Conservation (phyloP, 2,329 filamentous ascomycete genomes). For the Septoria petroselini region DNA sequence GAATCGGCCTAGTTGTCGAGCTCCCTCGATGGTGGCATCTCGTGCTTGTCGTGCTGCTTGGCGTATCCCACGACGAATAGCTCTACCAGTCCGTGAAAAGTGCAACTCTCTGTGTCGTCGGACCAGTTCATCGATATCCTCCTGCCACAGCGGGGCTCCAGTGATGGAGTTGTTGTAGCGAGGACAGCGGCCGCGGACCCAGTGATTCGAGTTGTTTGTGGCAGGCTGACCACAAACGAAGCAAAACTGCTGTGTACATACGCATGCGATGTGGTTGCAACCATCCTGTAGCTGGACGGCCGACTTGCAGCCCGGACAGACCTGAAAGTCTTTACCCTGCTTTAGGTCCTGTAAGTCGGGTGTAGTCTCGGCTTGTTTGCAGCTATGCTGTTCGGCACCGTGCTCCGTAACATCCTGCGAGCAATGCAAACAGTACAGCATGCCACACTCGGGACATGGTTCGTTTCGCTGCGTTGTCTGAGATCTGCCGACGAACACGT, state of each 20-base stretch:
- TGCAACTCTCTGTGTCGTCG: too few species aligned
- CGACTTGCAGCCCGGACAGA: slow-evolving; percentile 12
- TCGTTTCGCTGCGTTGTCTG: background rate
- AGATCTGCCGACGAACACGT: background rate
- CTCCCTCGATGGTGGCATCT: too few species aligned
- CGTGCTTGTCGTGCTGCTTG: too few species aligned
- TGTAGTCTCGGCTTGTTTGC: background rate
- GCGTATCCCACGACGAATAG: too few species aligned
- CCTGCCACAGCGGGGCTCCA: background rate
- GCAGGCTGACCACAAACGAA: slow-evolving; percentile 17
- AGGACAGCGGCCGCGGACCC: slow-evolving; percentile 8
- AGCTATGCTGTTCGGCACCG: background rate
- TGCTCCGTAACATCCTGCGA: background rate
- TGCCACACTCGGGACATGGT: background rate
- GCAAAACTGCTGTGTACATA: slow-evolving; percentile 12
- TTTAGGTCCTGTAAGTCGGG: background rate
- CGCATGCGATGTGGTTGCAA: slow-evolving; percentile 13
- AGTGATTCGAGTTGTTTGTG: slow-evolving; percentile 7
- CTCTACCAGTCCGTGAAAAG: too few species aligned
- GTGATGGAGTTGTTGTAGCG: slow-evolving; percentile 4
- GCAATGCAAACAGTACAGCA: background rate
- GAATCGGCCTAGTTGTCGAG: too few species aligned
- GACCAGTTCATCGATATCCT: too few species aligned
- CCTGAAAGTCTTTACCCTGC: slow-evolving; percentile 14
- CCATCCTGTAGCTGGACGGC: slow-evolving; percentile 11